Evolutionary conservation across 2,329 filamentous ascomycete genomes (phyloP), one percentile per base, ranked within the genome.

Genomic region (Knufia fluminis): DNA sequence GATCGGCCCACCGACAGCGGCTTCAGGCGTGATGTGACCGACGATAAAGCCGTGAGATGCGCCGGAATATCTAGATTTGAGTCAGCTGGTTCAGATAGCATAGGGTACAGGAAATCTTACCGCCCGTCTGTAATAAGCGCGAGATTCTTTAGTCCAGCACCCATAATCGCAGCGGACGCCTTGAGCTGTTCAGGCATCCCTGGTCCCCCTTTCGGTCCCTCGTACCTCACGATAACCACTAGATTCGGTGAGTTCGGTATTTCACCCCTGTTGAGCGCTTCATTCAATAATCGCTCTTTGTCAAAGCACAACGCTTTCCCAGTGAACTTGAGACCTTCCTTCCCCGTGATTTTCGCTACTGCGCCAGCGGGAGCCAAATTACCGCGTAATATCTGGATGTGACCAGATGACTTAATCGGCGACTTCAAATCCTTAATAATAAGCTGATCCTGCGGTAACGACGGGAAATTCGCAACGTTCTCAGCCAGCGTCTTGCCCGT

Each of bases 131-230:
- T 97, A 43, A 97, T 87, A 12, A 97, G 77, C 0, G 91, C 90
- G 7, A 96, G 79, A 60, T 95, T 94, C 46, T 75, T 86, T 46
- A 97, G 73, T 10, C 85, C 85, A 0, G 91, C 91, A 43, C 91
- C 91, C 85, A 95, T 95, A 58, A 97, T 86, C 16, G 90, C 87
- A 0, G 89, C 89, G 51, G 80, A 85, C 9, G 91, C 86, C 64
- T 85, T 88, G 39, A 97, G 77, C 68, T 95, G 89, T 68, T 97
- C 91, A 1, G 90, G 91, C 91, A 97, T 97, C 38, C 91, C 91
- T 0, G 91, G 91, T 0, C 91, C 91, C 54, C 91, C 91, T 64
- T 87, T 90, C 10, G 91, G 91, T 0, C 91, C 91, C 65, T 97
- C 91, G 64, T 96, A 96, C 19, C 91, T 83, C 48, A 97, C 89